Evolutionary conservation across 2,329 filamentous ascomycete species (phyloP).

Genomic region (Fusarium nodosum): DNA sequence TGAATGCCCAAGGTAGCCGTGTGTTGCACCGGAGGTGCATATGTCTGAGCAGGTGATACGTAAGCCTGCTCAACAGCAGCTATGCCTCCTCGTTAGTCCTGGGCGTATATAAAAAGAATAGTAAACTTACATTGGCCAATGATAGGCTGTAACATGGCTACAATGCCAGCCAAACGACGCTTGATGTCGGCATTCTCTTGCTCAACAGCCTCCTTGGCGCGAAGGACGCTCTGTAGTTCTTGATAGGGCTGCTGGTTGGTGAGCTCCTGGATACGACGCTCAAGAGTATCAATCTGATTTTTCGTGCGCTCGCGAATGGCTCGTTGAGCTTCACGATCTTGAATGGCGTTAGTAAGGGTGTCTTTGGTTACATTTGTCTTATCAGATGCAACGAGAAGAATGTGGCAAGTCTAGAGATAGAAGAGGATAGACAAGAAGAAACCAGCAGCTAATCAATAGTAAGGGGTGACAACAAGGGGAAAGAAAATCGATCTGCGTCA

Average conservation of each 20-base stretch:
- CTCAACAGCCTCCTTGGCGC: slow-evolving; percentile 82
- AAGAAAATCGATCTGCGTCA: slow-evolving; percentile 9
- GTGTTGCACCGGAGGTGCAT: slow-evolving; percentile 45
- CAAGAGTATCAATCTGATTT: slow-evolving; percentile 81
- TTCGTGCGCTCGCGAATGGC: slow-evolving; percentile 87
- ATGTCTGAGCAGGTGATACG: slow-evolving; percentile 52
- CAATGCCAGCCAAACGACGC: slow-evolving; percentile 73
- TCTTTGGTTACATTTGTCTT: slow-evolving; percentile 6
- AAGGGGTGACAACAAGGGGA: neutral
- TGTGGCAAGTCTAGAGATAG: slow-evolving; percentile 6
- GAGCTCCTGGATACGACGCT: slow-evolving; percentile 79
- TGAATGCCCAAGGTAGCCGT: slow-evolving; percentile 36
- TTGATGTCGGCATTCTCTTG: slow-evolving; percentile 85
- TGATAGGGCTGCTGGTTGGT: slow-evolving; percentile 85
- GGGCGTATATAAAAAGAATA: neutral
- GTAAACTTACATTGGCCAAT: slow-evolving; percentile 54
- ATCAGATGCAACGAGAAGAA: slow-evolving; percentile 13
- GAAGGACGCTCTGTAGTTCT: slow-evolving; percentile 81
- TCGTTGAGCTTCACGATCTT: slow-evolving; percentile 87
- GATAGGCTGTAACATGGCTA: slow-evolving; percentile 74
- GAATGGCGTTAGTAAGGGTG: slow-evolving; percentile 32
- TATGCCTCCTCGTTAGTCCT: slow-evolving; percentile 23
- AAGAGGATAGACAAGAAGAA: slow-evolving; percentile 10
- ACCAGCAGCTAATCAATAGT: neutral
- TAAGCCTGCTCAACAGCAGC: slow-evolving; percentile 52